Percentiles rank a stretch among this genome's conserved stretches.
Conservation (phyloP, 1,284 basidiomycete species). For the Puccinia triticina region DNA sequence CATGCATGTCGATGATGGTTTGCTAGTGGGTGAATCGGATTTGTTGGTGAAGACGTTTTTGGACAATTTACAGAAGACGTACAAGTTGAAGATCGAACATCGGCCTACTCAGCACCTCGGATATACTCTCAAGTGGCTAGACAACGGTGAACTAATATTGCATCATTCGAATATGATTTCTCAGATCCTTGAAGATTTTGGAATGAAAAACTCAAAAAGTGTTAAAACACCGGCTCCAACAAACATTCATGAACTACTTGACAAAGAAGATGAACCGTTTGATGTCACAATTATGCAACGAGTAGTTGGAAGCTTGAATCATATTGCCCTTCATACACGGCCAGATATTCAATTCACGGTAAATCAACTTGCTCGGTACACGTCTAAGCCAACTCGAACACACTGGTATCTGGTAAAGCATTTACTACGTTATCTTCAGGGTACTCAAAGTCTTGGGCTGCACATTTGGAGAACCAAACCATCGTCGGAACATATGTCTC, state of each 20-base stretch:
- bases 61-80: neutral
- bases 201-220: neutral
- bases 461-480: too few species aligned
- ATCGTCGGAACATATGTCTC: too few species aligned
- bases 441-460: too few species aligned
- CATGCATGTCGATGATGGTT: neutral
- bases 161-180: neutral
- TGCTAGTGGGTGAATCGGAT: neutral
- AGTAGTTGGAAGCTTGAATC: constrained; percentile 9
- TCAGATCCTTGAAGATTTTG: constrained; percentile 1
- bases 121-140: neutral
- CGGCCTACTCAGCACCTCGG: constrained; percentile 14
- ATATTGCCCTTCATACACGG: constrained; percentile 5
- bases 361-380: neutral
- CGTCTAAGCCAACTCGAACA: neutral
- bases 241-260: neutral
- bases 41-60: neutral
- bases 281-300: constrained; percentile 1
- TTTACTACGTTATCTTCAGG: too few species aligned
- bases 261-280: neutral
- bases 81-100: constrained; percentile 7
- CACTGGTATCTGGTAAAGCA: neutral
- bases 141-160: neutral
- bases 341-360: constrained; percentile 16
- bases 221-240: neutral